phyloP scores from a whole-genome alignment of 495 filamentous ascomycete genomes.

The Neurospora sp. region DNA sequence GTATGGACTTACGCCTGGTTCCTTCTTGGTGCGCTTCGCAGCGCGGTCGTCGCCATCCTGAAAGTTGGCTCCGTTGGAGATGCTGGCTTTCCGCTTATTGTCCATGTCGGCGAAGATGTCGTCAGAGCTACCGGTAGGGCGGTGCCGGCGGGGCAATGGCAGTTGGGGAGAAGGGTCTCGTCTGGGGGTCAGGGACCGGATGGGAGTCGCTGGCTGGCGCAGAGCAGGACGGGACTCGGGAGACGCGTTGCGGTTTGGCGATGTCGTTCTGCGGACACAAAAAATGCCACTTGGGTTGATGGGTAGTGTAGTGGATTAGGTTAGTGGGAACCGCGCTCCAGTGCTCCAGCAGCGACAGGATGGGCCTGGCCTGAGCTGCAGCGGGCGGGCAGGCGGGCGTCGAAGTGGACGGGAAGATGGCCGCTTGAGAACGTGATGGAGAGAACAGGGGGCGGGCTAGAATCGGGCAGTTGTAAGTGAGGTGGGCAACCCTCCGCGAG shows the following conservation, averaged over 20 bases:
- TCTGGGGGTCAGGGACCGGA: not conserved
- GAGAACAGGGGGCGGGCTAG: not conserved
- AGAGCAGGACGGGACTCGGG: constrained; percentile 6
- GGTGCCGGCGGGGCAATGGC: constrained; percentile 11
- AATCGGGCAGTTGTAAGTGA: not conserved
- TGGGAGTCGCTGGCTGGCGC: constrained; percentile 1
- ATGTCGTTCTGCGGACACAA: constrained; percentile 10
- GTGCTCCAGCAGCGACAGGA: not conserved
- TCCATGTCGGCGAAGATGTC: constrained; percentile 39
- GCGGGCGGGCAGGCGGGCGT: not conserved
- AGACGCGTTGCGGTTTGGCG: constrained; percentile 14
- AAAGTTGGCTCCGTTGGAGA: constrained; percentile 23
- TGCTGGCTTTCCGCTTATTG: constrained; percentile 54
- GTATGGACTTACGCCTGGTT: constrained; percentile 24
- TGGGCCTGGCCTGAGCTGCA: not conserved
- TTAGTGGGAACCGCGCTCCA: not conserved
- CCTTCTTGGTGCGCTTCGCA: constrained; percentile 46
- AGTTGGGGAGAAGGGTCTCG: constrained; percentile 5
- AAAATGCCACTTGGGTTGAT: constrained; percentile 8
- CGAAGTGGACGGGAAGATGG: not conserved
- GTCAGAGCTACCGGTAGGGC: not conserved
- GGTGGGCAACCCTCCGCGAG: not conserved
- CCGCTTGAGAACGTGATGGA: not conserved
- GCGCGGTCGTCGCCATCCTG: constrained; percentile 45
- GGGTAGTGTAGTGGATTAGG: not conserved